Conservation (phyloP, 1,284 basidiomycete species). For the Sanguinoderma infundibulare region DNA sequence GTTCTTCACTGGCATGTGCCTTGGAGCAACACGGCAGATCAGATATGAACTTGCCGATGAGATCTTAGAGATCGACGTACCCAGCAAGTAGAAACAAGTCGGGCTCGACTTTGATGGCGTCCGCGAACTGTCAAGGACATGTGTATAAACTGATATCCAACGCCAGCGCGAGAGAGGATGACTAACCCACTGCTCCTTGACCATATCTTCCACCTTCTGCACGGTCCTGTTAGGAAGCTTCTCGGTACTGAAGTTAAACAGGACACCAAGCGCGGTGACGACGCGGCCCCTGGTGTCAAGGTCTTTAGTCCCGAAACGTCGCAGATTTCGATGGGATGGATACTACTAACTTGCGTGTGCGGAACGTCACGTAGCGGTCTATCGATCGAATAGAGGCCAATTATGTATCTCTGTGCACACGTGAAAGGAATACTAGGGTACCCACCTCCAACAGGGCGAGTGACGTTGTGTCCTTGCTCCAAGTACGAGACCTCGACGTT, state of each 20-base stretch:
- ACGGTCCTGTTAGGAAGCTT: constrained; percentile 74
- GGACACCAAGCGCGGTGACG: constrained; percentile 83
- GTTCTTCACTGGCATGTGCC: constrained; percentile 65
- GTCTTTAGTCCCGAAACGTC: not conserved
- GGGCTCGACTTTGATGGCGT: constrained; percentile 80
- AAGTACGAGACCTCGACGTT: constrained; percentile 84
- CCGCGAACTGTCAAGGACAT: constrained; percentile 56
- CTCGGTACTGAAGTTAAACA: constrained; percentile 76
- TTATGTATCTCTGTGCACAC: not conserved
- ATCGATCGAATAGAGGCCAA: not conserved
- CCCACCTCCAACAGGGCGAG: constrained; percentile 67
- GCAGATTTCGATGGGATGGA: not conserved
- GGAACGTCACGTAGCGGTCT: constrained; percentile 78
- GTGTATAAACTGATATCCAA: not conserved
- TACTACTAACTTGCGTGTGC: constrained; percentile 45
- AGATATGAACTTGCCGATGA: not conserved
- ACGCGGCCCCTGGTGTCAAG: constrained; percentile 55
- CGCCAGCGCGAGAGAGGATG: no score
- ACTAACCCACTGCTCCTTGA: constrained; percentile 72
- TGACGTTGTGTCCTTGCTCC: constrained; percentile 52
- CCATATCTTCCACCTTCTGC: constrained; percentile 74
- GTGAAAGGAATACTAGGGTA: not conserved
- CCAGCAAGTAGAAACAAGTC: constrained; percentile 81
- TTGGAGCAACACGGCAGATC: no score
- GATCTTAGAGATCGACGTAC: constrained; percentile 37